Evolutionary conservation across 1,284 basidiomycete genomes (phyloP).

Genomic region (Apiotrichum laibachii): DNA sequence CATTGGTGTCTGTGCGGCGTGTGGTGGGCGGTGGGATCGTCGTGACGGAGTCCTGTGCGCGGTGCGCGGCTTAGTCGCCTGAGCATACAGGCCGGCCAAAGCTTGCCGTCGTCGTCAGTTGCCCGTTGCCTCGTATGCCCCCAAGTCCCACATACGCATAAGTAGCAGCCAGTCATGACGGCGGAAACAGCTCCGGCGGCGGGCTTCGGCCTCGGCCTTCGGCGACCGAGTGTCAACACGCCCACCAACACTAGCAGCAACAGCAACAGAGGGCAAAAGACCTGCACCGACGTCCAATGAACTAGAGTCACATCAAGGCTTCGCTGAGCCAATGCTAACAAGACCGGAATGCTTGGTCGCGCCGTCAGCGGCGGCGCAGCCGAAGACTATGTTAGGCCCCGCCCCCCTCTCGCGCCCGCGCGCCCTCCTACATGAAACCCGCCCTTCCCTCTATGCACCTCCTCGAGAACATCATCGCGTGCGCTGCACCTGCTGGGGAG

Average conservation of each 20-base stretch:
- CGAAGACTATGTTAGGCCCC: background rate
- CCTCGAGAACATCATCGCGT: background rate
- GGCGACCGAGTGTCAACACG: background rate
- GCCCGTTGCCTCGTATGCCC: too few species aligned
- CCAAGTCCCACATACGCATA: too few species aligned
- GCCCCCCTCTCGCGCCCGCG: background rate
- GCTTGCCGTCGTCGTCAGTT: too few species aligned
- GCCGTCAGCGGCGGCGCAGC: background rate
- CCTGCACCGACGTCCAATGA: background rate
- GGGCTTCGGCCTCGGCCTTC: background rate
- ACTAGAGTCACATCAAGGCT: slow-evolving; percentile 7
- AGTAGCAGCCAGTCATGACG: too few species aligned
- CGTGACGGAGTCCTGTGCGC: too few species aligned
- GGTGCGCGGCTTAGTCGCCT: too few species aligned
- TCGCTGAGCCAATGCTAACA: slow-evolving; percentile 10
- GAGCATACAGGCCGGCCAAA: too few species aligned
- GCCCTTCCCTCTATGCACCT: background rate
- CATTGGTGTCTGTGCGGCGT: too few species aligned
- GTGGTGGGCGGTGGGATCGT: too few species aligned
- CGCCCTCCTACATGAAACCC: background rate
- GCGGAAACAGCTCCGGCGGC: too few species aligned
- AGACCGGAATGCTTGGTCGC: background rate
- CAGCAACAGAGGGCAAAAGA: background rate
- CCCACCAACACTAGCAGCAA: background rate
- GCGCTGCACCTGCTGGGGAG: background rate